phyloP scores from a whole-genome alignment of 2,329 filamentous ascomycete species.

The Penicillium decumbens region DNA sequence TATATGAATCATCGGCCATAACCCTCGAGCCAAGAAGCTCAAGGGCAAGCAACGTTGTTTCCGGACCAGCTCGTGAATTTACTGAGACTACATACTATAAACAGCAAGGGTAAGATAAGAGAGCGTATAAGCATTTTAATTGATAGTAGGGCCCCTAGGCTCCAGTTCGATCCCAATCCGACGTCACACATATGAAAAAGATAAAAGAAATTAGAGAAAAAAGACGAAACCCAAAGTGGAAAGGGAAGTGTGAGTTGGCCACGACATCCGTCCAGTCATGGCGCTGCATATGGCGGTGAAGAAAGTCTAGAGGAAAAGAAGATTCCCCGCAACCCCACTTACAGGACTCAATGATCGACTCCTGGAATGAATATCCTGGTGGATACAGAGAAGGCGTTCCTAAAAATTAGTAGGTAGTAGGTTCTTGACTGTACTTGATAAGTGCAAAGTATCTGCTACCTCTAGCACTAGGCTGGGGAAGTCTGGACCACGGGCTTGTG shows the following conservation, averaged over 20 bases:
- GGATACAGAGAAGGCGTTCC: neutral
- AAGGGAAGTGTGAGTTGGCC: constrained; percentile 23
- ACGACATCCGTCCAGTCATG: constrained; percentile 20
- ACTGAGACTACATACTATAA: neutral
- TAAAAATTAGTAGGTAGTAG: neutral
- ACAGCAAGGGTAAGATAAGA: neutral
- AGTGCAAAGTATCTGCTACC: neutral
- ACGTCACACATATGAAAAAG: neutral
- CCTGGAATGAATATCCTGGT: neutral
- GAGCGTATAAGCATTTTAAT: neutral
- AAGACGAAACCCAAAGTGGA: constrained; percentile 13
- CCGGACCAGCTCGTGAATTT: neutral
- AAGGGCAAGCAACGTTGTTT: constrained; percentile 5
- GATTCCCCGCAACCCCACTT: constrained; percentile 23
- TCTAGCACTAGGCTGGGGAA: neutral
- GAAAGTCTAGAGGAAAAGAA: constrained; percentile 11
- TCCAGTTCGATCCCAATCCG: neutral
- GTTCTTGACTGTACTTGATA: neutral
- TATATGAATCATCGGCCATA: neutral
- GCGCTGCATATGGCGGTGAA: constrained; percentile 28
- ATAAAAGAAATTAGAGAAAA: neutral
- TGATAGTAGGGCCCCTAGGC: neutral
- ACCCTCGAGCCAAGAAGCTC: neutral
- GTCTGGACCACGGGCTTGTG: constrained; percentile 7
- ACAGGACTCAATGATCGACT: neutral